Conservation (phyloP, 176 grass and related monocot genomes). For the Oropetium thomaeum region DNA sequence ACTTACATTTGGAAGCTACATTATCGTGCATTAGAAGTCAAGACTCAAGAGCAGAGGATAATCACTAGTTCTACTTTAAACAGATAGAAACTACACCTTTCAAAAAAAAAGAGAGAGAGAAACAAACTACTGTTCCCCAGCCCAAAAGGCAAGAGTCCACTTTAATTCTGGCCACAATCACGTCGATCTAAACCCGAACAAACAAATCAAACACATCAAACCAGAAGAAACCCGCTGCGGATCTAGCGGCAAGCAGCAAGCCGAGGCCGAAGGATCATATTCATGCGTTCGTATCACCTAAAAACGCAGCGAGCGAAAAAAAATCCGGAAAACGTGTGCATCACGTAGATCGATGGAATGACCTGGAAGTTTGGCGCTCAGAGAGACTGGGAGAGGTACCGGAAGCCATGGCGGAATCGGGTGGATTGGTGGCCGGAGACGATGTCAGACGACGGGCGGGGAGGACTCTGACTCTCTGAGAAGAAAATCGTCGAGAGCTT, state of each 20-base stretch:
- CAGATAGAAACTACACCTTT: no score
- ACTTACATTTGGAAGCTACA: constrained; percentile 1
- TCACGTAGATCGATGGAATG: neutral
- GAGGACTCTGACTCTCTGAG: neutral
- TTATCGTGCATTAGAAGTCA: neutral
- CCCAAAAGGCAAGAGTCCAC: neutral
- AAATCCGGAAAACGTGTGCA: neutral
- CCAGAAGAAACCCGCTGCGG: neutral
- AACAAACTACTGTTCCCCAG: neutral
- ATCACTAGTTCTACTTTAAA: neutral
- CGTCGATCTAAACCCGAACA: neutral
- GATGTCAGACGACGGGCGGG: neutral
- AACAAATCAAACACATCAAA: no score
- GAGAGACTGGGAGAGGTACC: constrained; percentile 24
- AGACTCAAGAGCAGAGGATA: neutral
- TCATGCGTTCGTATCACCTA: neutral
- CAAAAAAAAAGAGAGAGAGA: no score
- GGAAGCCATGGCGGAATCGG: constrained; percentile 39
- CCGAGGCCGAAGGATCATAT: neutral
- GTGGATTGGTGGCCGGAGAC: neutral
- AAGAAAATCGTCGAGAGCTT: constrained; percentile 28
- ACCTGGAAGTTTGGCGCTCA: no score
- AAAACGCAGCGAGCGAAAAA: neutral
- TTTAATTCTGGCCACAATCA: neutral
- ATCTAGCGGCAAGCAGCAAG: constrained; percentile 20